Base-by-base conservation (phyloP, 2,329 filamentous ascomycete genomes). In the Fonsecaea monophora region DNA sequence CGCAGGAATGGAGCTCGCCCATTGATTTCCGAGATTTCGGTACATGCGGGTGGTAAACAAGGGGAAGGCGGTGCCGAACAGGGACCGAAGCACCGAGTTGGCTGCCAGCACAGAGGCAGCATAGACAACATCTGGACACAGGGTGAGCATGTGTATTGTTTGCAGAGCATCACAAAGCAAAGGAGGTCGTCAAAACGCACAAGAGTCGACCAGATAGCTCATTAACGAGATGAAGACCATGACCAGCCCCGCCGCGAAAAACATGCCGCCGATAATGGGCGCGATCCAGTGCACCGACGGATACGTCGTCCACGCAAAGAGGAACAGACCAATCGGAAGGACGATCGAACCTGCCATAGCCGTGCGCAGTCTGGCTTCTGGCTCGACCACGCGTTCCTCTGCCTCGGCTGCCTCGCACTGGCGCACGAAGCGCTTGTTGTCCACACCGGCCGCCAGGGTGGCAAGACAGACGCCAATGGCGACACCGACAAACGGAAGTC, bases 191-290 rank as follows among this genome's bases (percentile, higher is more conserved):
- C 34, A 40, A 63, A 80, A 78, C 12, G 75, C 79, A 68, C 79
- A 81, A 18, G 77, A 72, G 64, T 81, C 79, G 58, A 80, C 92
- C 0, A 97, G 84, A 73, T 96, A 97, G 76, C 97, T 97, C 81
- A 97, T 97, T 0, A 92, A 91, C 2, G 92, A 89, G 1, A 97
- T 84, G 75, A 95, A 96, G 34, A 97, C 87, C 38, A 87, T 89
- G 77, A 92, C 94, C 69, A 97, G 96, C 32, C 94, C 90, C 82
- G 94, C 90, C 0, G 90, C 94, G 0, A 92, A 89, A 65, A 92
- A 85, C 0, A 84, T 86, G 42, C 96, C 83, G 0, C 87, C 90
- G 3, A 94, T 78, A 0, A 87, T 80, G 0, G 92, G 91, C 0
- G 87, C 86, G 61, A 92, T 89, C 90, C 91, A 94, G 70, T 87